These are phyloP conservation scores for Papiliotrema laurentii DNA, from an alignment of 1,284 basidiomycete species.

Conservation along the genomic window DNA sequence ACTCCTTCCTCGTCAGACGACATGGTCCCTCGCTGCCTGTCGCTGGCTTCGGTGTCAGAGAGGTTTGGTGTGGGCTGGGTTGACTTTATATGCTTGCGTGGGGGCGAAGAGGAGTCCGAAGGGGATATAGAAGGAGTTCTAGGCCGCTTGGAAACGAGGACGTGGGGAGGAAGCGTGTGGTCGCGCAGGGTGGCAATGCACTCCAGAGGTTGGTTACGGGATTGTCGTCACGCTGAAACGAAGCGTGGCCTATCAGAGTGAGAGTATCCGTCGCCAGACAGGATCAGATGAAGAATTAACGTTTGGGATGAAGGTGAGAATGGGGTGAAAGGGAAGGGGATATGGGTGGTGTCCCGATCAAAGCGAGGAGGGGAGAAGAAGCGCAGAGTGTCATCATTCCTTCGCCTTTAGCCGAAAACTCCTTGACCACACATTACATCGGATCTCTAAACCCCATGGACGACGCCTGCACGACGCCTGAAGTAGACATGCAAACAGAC, in stretches of 20 bases:
- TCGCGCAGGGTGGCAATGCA: conserved; percentile 1
- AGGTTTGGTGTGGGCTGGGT: background rate
- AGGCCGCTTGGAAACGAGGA: background rate
- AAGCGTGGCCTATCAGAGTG: background rate
- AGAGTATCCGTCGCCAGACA: no score
- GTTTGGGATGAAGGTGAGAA: background rate
- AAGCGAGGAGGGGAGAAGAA: background rate
- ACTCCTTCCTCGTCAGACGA: conserved; percentile 45
- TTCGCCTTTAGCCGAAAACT: no score
- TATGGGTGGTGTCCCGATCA: background rate
- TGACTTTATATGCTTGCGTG: background rate
- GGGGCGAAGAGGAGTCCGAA: background rate
- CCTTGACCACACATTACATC: no score
- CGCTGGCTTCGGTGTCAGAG: background rate
- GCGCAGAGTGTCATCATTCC: no score
- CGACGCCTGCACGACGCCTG: no score
- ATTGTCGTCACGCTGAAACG: background rate
- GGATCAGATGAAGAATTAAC: background rate
- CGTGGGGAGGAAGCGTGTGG: background rate
- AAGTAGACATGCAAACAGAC: no score
- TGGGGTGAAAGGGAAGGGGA: background rate
- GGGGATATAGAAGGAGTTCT: background rate
- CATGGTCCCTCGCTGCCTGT: conserved; percentile 18
- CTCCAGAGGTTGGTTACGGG: background rate
- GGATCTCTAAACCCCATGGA: no score